These are phyloP conservation scores for Aaosphaeria arxii DNA, from an alignment of 2,329 filamentous ascomycete species.

Conservation along the genomic window DNA sequence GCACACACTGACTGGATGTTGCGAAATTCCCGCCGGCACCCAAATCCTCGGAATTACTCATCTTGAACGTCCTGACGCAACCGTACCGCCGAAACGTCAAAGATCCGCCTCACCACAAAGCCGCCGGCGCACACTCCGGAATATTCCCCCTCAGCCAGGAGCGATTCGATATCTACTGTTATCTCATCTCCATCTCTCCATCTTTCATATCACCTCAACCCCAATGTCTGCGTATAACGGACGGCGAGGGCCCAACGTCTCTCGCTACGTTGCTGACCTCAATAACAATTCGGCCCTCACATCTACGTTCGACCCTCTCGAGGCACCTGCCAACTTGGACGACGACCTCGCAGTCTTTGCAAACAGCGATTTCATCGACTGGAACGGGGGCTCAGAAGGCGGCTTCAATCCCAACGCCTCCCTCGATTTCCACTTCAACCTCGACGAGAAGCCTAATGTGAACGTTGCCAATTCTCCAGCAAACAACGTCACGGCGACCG, in stretches of 20 bases:
- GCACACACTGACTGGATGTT: not conserved
- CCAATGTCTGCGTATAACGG: conserved; percentile 72
- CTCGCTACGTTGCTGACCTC: conserved; percentile 82
- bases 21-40: not conserved
- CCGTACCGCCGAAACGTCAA: conserved; percentile 4
- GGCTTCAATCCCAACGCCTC: conserved; percentile 22
- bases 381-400: conserved; percentile 51
- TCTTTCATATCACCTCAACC: not conserved
- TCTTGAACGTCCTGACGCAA: conserved; percentile 12
- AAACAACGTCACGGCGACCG: conserved; percentile 12
- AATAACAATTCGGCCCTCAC: conserved; percentile 58
- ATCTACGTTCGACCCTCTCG: conserved; percentile 31
- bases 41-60: conserved; percentile 11
- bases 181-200: too few species aligned
- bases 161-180: too few species aligned
- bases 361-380: conserved; percentile 62
- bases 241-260: conserved; percentile 80
- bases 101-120: conserved; percentile 5
- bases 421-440: conserved; percentile 26
- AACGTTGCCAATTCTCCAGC: conserved; percentile 2
- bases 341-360: conserved; percentile 55
- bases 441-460: conserved; percentile 17
- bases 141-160: too few species aligned
- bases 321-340: conserved; percentile 39
- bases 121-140: not conserved